These are phyloP conservation scores for Meira miltonrushii DNA, from an alignment of 1,284 basidiomycete genomes.

Conservation along the genomic window DNA sequence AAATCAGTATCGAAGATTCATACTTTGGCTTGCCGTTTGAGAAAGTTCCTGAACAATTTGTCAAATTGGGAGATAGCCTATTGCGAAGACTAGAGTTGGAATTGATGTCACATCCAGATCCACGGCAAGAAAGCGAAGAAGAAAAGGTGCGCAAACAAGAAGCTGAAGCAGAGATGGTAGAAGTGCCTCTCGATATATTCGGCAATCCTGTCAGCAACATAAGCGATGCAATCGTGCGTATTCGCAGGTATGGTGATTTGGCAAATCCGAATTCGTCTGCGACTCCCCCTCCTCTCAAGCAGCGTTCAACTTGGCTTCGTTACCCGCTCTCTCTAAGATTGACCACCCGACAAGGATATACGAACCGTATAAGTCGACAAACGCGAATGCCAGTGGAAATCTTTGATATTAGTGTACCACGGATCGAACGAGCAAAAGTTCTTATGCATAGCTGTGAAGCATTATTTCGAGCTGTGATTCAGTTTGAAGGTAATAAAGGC, in stretches of 20 bases:
- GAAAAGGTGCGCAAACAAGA: neutral
- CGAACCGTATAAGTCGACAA: conserved; percentile 28
- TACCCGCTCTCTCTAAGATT: conserved; percentile 37
- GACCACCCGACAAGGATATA: conserved; percentile 24
- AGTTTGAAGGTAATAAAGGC: conserved; percentile 25
- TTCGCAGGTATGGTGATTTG: conserved; percentile 8
- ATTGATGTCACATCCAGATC: conserved; percentile 14
- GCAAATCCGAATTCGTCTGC: neutral
- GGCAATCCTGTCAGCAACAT: too few relatives aligned
- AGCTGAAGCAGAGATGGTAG: conserved; percentile 1
- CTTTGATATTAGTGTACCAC: conserved; percentile 14
- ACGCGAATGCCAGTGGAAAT: conserved; percentile 39
- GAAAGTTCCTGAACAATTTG: conserved; percentile 24
- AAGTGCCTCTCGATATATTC: neutral
- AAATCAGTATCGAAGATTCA: conserved; percentile 53
- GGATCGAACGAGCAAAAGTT: neutral
- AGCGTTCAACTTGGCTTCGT: conserved; percentile 22
- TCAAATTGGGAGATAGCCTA: conserved; percentile 23
- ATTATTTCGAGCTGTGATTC: neutral
- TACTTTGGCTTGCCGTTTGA: conserved; percentile 27
- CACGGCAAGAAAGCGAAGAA: neutral
- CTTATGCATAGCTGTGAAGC: neutral
- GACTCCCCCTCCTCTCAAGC: neutral
- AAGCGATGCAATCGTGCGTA: neutral
- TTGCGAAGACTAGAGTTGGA: conserved; percentile 39